These are phyloP conservation scores for Cercospora berteroae DNA, from an alignment of 2,329 filamentous ascomycete species.

Conservation along the genomic window DNA sequence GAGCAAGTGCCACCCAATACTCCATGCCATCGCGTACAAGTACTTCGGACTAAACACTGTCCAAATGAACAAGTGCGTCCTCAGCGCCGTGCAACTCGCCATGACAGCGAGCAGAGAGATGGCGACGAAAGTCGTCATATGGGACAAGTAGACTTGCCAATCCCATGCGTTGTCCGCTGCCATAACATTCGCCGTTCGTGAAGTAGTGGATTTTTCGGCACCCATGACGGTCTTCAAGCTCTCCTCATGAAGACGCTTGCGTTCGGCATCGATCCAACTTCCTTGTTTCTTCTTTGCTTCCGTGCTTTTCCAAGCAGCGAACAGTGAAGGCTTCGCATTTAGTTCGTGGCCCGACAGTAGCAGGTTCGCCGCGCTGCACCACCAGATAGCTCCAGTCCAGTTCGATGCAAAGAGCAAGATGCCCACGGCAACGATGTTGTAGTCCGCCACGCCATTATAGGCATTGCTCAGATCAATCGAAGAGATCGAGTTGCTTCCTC, in stretches of 20 bases:
- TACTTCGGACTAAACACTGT: conserved; percentile 98
- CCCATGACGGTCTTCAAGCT: conserved; percentile 22
- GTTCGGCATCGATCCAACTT: conserved; percentile 34
- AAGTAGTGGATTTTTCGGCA: conserved; percentile 4
- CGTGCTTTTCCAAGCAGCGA: not conserved
- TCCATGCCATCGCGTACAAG: conserved; percentile 88
- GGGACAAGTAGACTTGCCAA: conserved; percentile 52
- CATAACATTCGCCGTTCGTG: not conserved
- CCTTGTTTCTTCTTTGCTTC: not conserved
- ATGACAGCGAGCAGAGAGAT: conserved; percentile 71
- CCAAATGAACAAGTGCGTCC: conserved; percentile 96
- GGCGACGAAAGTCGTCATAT: conserved; percentile 70
- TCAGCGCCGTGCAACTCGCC: conserved; percentile 77
- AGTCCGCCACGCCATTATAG: conserved; percentile 85
- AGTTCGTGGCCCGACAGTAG: conserved; percentile 36
- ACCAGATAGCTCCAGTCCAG: conserved; percentile 89
- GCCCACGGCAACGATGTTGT: conserved; percentile 78
- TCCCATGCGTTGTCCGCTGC: conserved; percentile 22
- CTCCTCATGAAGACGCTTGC: conserved; percentile 30
- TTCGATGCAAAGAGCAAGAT: conserved; percentile 82
- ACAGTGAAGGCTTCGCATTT: conserved; percentile 21
- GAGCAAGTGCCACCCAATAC: conserved; percentile 72
- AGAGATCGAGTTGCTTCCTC: conserved; percentile 90
- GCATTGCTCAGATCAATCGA: conserved; percentile 92
- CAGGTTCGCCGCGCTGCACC: conserved; percentile 63